Base-by-base conservation (phyloP, 192 early-diverging fungal genomes). In the Coemansia brasiliensis region DNA sequence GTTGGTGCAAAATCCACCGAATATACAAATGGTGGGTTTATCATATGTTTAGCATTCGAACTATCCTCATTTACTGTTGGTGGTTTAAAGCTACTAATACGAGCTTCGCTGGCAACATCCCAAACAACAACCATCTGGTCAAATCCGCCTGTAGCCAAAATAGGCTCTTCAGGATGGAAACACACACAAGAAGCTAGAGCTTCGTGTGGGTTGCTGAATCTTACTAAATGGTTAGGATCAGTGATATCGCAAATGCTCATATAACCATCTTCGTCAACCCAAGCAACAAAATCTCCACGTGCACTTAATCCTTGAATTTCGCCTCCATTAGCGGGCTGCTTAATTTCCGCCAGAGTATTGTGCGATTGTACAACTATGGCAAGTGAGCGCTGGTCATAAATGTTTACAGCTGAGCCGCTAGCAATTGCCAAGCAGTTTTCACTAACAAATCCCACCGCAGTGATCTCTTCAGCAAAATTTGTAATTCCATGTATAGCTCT, bases 1-100 rank as follows among this genome's bases (percentile, higher is more conserved):
- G 26, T 20, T 16, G 66, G 71, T 3, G 49, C 58, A 67, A 67
- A 79, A 17, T 65, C 69, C 27, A 79, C 51, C 11, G 75, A 50
- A 42, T 79, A 79, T 5, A 65, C 65, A 56, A 72, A 79, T 22
- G 75, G 75, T 35, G 75, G 75, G 29, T 79, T 79, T 8, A 79
- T 38, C 46, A 63, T n/a, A 18, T 49, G 56, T 3, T 25, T 18
- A 27, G 52, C 53, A 17, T 10, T n/a, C n/a, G n/a, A n/a, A n/a
- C n/a, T n/a, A n/a, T n/a, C n/a, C n/a, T n/a, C 25, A 16, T 32
- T 53, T 27, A 18, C 27, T 12, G 32, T 58, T 4, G 17, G 41
- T 0, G 57, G 35, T 9, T n/a, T 27, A 18, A 35, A 15, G 13
- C n/a, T 53, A 22, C 9, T 20, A 16, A 51, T 26, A 15, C 35